Conservation (phyloP, 371 early-diverging fungal species). For the Zopfochytrium polystomum region DNA sequence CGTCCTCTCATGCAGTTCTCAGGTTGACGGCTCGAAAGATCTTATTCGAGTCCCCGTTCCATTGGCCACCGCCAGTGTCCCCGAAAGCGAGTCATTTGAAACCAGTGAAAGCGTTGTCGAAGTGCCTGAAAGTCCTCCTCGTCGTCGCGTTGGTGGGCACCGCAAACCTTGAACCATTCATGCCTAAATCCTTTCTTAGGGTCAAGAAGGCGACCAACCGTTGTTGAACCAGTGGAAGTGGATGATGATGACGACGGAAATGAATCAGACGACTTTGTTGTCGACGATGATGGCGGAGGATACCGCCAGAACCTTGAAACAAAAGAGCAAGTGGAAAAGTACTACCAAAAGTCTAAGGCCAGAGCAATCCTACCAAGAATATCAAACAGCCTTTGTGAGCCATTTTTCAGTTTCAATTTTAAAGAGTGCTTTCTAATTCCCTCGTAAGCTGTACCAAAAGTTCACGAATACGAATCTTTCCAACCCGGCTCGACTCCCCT, state of each 20-base stretch:
- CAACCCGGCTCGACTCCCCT: slow-evolving; percentile 65
- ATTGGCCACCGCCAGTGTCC: neutral
- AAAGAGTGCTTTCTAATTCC: no score
- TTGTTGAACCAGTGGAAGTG: slow-evolving; percentile 27
- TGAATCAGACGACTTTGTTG: slow-evolving; percentile 62
- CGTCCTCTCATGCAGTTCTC: no score
- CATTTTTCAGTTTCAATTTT: no score
- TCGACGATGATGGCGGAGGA: slow-evolving; percentile 82
- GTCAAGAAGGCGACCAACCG: slow-evolving; percentile 22
- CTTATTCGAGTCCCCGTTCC: slow-evolving; percentile 39
- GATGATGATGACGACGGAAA: slow-evolving; percentile 43
- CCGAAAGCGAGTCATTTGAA: neutral
- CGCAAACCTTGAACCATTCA: neutral
- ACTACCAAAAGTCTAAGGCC: slow-evolving; percentile 32
- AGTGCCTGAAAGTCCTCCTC: neutral
- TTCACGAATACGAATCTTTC: slow-evolving; percentile 45
- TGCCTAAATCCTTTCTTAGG: neutral
- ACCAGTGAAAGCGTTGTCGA: neutral
- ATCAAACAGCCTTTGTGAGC: neutral
- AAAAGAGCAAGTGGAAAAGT: slow-evolving; percentile 25
- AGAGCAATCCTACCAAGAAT: neutral
- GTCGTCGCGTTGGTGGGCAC: neutral
- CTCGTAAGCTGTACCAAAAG: no score
- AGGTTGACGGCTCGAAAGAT: no score
- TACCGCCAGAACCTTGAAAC: slow-evolving; percentile 46